These are phyloP conservation scores for Chlamydomonas incerta DNA, from an alignment of 139 green algal genomes.

Conservation along the genomic window DNA sequence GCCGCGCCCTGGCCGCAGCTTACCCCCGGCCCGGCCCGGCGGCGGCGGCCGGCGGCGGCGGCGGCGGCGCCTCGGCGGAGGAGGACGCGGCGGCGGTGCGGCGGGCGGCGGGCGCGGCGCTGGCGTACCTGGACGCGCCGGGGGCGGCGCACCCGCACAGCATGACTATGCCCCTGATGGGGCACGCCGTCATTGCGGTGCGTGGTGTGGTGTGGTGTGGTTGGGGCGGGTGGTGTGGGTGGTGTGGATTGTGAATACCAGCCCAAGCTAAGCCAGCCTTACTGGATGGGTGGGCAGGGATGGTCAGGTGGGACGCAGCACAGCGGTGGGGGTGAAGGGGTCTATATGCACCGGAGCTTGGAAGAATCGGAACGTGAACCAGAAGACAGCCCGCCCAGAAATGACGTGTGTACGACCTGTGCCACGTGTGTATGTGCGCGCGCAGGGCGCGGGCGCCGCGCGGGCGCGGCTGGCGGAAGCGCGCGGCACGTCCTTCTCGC, in stretches of 20 bases:
- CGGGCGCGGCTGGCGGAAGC: background rate
- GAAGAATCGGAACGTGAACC: too few relatives aligned
- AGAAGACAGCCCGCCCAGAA: too few relatives aligned
- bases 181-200: background rate
- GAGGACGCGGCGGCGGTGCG: constrained; percentile 20
- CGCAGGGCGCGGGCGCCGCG: background rate
- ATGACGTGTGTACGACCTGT: too few relatives aligned
- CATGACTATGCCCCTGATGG: constrained; percentile 11
- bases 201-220: too few relatives aligned
- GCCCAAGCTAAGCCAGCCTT: too few relatives aligned
- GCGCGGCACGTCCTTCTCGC: background rate
- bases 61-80: background rate
- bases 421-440: background rate
- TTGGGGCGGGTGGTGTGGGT: background rate
- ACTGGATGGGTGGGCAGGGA: too few relatives aligned
- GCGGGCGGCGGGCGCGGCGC: constrained; percentile 26
- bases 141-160: background rate
- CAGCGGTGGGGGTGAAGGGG: too few relatives aligned
- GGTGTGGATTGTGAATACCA: too few relatives aligned
- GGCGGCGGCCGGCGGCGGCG: constrained; percentile 18
- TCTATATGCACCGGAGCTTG: too few relatives aligned
- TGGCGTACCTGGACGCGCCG: background rate
- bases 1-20: constrained; percentile 5
- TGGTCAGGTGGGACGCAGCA: too few relatives aligned
- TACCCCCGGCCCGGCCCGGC: background rate